Evolutionary conservation across 140 eudicot species (phyloP), one percentile per base, ranked within the genome.

Genomic region (Oenanthe javanica): DNA sequence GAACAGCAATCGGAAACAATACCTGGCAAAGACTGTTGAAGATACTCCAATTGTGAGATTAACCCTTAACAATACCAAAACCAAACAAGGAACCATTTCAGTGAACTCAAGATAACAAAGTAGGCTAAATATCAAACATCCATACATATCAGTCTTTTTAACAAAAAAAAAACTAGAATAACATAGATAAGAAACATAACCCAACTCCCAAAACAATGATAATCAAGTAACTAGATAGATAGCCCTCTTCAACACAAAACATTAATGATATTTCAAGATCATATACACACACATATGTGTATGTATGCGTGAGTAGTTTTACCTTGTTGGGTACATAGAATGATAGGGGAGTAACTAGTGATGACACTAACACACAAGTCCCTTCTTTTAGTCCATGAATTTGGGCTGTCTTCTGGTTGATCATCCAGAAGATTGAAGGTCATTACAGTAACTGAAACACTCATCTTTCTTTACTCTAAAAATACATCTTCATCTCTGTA

Each of bases 251-350:
- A 43, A 73, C 16, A 72, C 64, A 80, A 85, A 87, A 38, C 79
- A 72, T 54, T 4, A 83, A 70, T 43, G 67, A 27, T 31, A 31
- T 31, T 31, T 31, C 31, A 31, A 78, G 27, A 77, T 73, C 21
- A 18, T 51, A 42, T 42, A 42, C 45, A 36, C 74, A 69, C 11
- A 57, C 11, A 21, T 5, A 31, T 10, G 0, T 70, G 75, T 70
- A 31, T 2, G 47, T 40, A 15, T 14, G 2, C 36, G 47, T 69
- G 45, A 10, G 66, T 31, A 3, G 2, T 2, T 7, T n/a, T 55
- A 93, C 99, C 99, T 89, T 92, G 99, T 85, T 95, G 99, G 27
- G 97, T 95, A 76, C 99, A 95, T 45, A 95, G 88, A 79, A 95
- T 92, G 79, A 88, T 83, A 19, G 99, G 99, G 55, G 97, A 92